Conservation (phyloP, 140 eudicot species). For the Senecio squalidus region DNA sequence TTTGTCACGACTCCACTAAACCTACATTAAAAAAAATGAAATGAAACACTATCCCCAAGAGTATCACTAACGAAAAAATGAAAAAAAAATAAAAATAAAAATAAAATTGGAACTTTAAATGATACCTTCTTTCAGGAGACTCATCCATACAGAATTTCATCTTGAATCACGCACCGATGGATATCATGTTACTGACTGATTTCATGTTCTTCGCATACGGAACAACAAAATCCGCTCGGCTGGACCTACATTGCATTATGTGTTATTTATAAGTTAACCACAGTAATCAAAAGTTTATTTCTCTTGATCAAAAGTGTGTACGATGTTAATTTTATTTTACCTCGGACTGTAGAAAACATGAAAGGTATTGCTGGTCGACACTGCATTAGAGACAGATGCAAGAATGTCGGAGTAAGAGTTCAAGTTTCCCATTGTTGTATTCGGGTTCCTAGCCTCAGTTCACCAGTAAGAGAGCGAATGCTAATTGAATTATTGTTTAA, state of each 20-base stretch:
- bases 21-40: too few species aligned
- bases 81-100: too few species aligned
- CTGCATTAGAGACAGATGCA: slow-evolving; percentile 53
- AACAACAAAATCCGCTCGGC: slow-evolving; percentile 67
- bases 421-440: slow-evolving; percentile 52
- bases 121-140: slow-evolving; percentile 70
- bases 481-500: too few species aligned
- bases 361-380: slow-evolving; percentile 54
- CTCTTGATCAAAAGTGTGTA: too few species aligned
- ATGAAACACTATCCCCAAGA: too few species aligned
- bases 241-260: slow-evolving; percentile 55
- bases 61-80: too few species aligned
- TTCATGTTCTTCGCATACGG: slow-evolving; percentile 55
- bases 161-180: slow-evolving; percentile 72
- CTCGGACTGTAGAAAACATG: too few species aligned
- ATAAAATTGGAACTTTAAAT: too few species aligned
- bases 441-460: slow-evolving; percentile 69
- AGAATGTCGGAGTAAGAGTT: slow-evolving; percentile 55
- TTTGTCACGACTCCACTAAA: too few species aligned
- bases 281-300: background rate
- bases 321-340: too few species aligned
- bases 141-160: slow-evolving; percentile 72
- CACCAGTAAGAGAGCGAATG: too few species aligned
- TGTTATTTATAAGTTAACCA: background rate
- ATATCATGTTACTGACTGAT: slow-evolving; percentile 37